Evolutionary conservation across 129 eudicot species (phyloP), one percentile per base, ranked within the genome.

Genomic region (Heracleum sosnowskyi): DNA sequence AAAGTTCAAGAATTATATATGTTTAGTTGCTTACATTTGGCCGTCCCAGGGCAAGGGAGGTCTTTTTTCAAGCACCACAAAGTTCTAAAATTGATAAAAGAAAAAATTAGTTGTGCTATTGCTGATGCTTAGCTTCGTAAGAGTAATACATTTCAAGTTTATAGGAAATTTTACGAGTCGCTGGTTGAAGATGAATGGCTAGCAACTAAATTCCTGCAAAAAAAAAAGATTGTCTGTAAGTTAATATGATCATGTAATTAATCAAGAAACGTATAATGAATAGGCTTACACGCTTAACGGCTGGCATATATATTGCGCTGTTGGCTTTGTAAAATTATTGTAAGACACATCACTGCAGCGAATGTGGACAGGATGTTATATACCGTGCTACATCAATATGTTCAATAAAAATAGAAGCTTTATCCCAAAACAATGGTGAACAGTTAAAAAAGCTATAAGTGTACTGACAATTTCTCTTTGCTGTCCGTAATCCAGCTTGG

Each of bases 61-160:
- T 85, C 91, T 70, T 78, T 82, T 45, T 41, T 84, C 88, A 85
- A 76, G 83, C 98, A 93, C 98, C 98, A 93, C 69, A 81, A 53
- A 49, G 57, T 74, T 79, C 98, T 93, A 60, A 69, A 46, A 77
- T 22, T 40, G 31, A n/a, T 3, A 41, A 41, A 41, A 73, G 18
- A 4, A 17, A 75, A 62, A 26, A 34, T 83, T 69, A 80, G 57
- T 24, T 40, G 46, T 77, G 63, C 22, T 79, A 49, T 0, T 28
- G 10, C 79, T 62, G 20, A 40, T 22, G 33, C 4, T 29, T 33
- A 40, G 60, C 46, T 28, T 42, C 28, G 31, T 66, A 39, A 57
- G 82, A 69, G 55, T 63, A 31, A 39, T 36, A 36, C 44, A 51
- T 22, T 39, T 29, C 69, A 73, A 53, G 40, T 79, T 66, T 22